phyloP scores from a whole-genome alignment of 148 eudicot species.

The Euryodendron excelsum region DNA sequence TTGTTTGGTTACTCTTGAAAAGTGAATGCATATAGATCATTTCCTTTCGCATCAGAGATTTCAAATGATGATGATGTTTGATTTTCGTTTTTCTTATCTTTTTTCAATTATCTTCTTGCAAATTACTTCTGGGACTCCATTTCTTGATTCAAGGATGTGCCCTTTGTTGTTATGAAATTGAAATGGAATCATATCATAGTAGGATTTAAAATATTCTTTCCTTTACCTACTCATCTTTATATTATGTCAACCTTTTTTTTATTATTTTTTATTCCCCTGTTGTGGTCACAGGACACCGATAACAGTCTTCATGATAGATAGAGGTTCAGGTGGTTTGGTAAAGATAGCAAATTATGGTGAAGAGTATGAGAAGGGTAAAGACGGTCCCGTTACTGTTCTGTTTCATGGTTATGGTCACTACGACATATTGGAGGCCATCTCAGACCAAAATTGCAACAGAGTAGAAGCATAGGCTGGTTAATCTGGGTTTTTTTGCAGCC shows the following conservation, averaged over 20 bases:
- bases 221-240: not conserved
- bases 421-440: constrained; percentile 48
- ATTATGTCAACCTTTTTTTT: not conserved
- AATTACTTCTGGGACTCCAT: not conserved
- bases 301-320: constrained; percentile 53
- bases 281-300: constrained; percentile 49
- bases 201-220: not conserved
- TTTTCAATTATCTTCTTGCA: no score
- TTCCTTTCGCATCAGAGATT: no score
- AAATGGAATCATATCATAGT: not conserved
- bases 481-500: not conserved
- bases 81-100: not conserved
- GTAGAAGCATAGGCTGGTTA: not conserved
- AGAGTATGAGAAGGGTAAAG: constrained; percentile 47
- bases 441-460: not conserved
- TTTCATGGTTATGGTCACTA: constrained; percentile 82
- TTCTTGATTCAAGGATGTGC: not conserved
- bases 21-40: no score
- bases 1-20: no score
- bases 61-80: not conserved
- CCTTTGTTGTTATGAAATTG: not conserved
- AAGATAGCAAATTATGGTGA: constrained; percentile 64
- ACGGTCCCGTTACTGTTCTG: constrained; percentile 45
- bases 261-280: no score
- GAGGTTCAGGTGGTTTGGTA: constrained; percentile 34